Conservation (phyloP, 2,329 filamentous ascomycete genomes). For the Lasiodiplodia sp. region DNA sequence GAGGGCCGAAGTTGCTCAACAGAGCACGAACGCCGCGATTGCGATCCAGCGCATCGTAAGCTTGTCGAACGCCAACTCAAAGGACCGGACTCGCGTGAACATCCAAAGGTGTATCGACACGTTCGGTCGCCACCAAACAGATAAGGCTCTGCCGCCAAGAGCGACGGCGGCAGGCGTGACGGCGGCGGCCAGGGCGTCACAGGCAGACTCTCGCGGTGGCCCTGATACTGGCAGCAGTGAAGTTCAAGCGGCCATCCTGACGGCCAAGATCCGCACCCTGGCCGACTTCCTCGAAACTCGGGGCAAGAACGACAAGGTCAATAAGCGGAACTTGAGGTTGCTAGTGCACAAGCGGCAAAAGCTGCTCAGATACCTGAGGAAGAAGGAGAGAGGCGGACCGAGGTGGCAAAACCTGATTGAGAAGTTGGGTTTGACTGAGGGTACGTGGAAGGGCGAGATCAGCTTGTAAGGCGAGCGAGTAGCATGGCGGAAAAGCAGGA, state of each 20-base stretch:
- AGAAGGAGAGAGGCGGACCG: constrained; percentile 88
- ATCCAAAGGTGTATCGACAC: constrained; percentile 82
- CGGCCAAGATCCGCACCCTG: constrained; percentile 87
- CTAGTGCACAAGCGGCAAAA: constrained; percentile 91
- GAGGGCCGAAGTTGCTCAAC: constrained; percentile 44
- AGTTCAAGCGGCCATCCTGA: constrained; percentile 97
- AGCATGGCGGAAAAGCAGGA: not conserved
- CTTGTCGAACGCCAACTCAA: constrained; percentile 77
- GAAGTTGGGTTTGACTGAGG: constrained; percentile 84
- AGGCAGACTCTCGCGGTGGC: constrained; percentile 69
- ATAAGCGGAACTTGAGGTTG: constrained; percentile 87
- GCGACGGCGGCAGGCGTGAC: constrained; percentile 34
- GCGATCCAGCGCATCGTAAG: constrained; percentile 82
- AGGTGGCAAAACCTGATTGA: constrained; percentile 87
- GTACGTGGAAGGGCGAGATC: constrained; percentile 92
- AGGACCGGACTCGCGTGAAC: constrained; percentile 82
- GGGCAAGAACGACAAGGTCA: constrained; percentile 87
- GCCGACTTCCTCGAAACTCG: constrained; percentile 73
- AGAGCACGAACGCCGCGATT: constrained; percentile 70
- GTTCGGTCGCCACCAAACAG: constrained; percentile 92
- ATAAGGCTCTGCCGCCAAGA: constrained; percentile 71
- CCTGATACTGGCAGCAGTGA: constrained; percentile 94
- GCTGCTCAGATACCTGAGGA: constrained; percentile 83
- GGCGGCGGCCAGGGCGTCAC: constrained; percentile 40
- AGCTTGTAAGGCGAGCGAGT: constrained; percentile 60